These are phyloP conservation scores for Ogataea pilisensis DNA, from an alignment of 805 yeast species.

Conservation along the genomic window DNA sequence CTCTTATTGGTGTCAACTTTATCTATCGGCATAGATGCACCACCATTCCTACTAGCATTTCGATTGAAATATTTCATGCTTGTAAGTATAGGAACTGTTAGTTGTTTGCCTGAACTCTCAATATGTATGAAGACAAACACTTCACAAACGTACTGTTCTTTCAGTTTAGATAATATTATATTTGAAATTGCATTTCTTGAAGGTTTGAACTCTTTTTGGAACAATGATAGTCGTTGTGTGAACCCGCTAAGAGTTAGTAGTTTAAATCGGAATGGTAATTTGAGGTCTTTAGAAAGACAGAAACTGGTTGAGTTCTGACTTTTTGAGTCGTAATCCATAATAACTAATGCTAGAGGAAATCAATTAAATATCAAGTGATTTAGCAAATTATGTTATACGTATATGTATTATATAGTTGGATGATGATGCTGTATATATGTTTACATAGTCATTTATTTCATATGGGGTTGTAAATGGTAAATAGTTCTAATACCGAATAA, in stretches of 20 bases:
- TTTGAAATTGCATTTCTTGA: conserved; percentile 8
- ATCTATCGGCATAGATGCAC: neutral
- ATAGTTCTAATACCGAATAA: too few species aligned
- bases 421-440: too few species aligned
- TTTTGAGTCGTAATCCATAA: conserved; percentile 20
- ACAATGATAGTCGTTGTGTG: conserved; percentile 14
- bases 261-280: conserved; percentile 45
- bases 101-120: conserved; percentile 19
- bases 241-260: conserved; percentile 25
- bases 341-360: neutral
- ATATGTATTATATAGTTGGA: too few species aligned
- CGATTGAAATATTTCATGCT: conserved; percentile 13
- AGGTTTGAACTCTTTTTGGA: conserved; percentile 1
- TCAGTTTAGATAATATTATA: conserved; percentile 14
- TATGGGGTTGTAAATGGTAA: too few species aligned
- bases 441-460: too few species aligned
- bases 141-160: conserved; percentile 13
- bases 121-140: conserved; percentile 12
- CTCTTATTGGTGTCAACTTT: conserved; percentile 26
- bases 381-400: too few species aligned
- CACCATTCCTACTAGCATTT: too few species aligned
- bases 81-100: conserved; percentile 21
- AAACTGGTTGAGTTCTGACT: conserved; percentile 31
- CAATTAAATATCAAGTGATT: too few species aligned
- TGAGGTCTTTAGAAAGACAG: conserved; percentile 53